Evolutionary conservation across 441 rosid species (phyloP).

Genomic region (Syzygium malaccense): DNA sequence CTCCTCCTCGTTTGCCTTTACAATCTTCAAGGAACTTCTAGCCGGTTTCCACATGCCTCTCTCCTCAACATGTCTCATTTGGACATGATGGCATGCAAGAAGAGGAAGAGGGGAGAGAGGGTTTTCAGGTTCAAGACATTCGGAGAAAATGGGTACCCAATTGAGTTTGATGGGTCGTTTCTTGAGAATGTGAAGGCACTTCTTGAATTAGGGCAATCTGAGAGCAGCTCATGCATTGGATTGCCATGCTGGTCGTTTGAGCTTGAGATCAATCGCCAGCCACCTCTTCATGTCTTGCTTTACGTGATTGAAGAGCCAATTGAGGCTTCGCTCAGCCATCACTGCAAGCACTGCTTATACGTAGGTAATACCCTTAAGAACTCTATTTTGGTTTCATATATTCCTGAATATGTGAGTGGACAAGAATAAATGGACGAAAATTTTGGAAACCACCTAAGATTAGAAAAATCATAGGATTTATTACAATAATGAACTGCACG

Average conservation of each 20-base stretch:
- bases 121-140: slow-evolving; percentile 67
- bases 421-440: background rate
- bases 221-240: slow-evolving; percentile 25
- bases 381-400: too few species aligned
- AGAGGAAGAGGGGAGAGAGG: slow-evolving; percentile 70
- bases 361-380: slow-evolving; percentile 53
- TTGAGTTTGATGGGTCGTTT: slow-evolving; percentile 60
- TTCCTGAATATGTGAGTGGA: background rate
- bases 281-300: slow-evolving; percentile 55
- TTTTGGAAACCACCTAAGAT: background rate
- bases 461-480: background rate
- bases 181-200: slow-evolving; percentile 50
- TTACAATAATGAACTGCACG: background rate
- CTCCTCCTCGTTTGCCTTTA: background rate
- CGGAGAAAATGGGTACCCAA: slow-evolving; percentile 63
- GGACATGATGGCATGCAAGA: slow-evolving; percentile 36
- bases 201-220: slow-evolving; percentile 58
- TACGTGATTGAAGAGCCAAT: slow-evolving; percentile 66
- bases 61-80: slow-evolving; percentile 17
- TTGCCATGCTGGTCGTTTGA: slow-evolving; percentile 74
- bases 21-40: background rate
- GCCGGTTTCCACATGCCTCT: background rate
- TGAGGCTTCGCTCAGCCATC: slow-evolving; percentile 34
- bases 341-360: slow-evolving; percentile 74
- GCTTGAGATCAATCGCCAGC: slow-evolving; percentile 71